Percentiles rank a stretch among this genome's conserved stretches.
phyloP scores from a whole-genome alignment of 495 filamentous ascomycete species.

The Amphirosellinia nigrospora region DNA sequence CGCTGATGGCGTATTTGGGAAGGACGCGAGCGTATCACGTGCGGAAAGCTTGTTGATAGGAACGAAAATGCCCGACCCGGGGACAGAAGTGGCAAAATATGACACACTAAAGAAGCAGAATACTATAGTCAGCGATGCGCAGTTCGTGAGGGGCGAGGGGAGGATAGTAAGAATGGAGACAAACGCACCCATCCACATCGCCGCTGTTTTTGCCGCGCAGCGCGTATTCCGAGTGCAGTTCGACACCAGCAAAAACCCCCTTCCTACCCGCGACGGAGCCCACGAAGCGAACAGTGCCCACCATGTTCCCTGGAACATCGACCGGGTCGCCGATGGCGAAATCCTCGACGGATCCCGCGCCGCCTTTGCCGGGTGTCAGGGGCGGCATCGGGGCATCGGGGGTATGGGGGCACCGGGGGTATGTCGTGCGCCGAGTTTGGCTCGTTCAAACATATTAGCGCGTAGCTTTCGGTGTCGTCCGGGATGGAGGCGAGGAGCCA shows the following conservation, averaged over 20 bases:
- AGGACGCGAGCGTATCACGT: constrained; percentile 63
- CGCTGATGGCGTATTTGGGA: constrained; percentile 71
- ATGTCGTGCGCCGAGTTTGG: constrained; percentile 39
- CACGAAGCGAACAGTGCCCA: constrained; percentile 87
- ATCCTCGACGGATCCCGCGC: constrained; percentile 36
- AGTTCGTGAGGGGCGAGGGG: background rate
- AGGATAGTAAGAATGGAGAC: constrained; percentile 14
- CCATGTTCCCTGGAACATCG: constrained; percentile 94
- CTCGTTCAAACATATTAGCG: constrained; percentile 56
- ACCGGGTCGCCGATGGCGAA: constrained; percentile 86
- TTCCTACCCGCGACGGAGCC: constrained; percentile 87
- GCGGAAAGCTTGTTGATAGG: constrained; percentile 85
- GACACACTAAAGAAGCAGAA: constrained; percentile 57
- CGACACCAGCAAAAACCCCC: constrained; percentile 92
- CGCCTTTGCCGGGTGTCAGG: constrained; percentile 41
- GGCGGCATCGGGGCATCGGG: constrained; percentile 40
- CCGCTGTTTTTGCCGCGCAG: constrained; percentile 91
- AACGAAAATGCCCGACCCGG: constrained; percentile 91
- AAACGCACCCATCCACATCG: constrained; percentile 85
- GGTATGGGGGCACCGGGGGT: constrained; percentile 23
- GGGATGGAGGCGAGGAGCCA: constrained; percentile 64
- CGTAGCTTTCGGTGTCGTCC: constrained; percentile 67
- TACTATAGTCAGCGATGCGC: constrained; percentile 22
- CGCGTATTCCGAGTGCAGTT: constrained; percentile 81
- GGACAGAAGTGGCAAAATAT: constrained; percentile 82